Evolutionary conservation across 2,329 filamentous ascomycete genomes (phyloP).

Genomic region (Juglanconis oblonga): DNA sequence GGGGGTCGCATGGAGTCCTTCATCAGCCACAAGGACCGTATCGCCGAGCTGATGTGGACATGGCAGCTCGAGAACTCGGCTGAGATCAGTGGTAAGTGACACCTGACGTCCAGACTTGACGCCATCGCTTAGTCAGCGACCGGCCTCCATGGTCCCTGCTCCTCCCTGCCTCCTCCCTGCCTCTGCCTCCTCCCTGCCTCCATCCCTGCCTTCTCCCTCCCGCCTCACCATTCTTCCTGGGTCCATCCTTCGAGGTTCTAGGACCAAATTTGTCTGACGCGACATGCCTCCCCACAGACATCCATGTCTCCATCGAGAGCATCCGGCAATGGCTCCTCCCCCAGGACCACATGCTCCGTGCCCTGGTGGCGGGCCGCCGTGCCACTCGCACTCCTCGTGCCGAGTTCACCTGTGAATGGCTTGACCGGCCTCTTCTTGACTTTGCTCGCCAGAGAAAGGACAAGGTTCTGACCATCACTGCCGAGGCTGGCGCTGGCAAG

Average conservation of each 20-base stretch:
- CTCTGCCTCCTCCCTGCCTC: constrained; percentile 17
- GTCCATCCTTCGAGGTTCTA: neutral
- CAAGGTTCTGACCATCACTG: constrained; percentile 16
- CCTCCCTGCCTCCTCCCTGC: constrained; percentile 12
- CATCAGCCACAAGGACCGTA: constrained; percentile 19
- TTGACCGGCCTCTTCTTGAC: constrained; percentile 17
- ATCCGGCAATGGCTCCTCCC: constrained; percentile 19
- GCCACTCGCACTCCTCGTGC: constrained; percentile 14
- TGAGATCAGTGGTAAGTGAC: constrained; percentile 17
- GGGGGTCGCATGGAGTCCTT: constrained; percentile 18
- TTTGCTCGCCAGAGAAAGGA: constrained; percentile 16
- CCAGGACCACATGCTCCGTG: constrained; percentile 17
- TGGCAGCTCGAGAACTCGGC: constrained; percentile 20
- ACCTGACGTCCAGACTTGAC: neutral
- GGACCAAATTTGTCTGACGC: neutral
- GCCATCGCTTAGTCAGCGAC: constrained; percentile 14
- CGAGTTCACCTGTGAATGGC: constrained; percentile 20
- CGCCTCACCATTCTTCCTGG: constrained; percentile 1
- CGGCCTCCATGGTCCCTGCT: constrained; percentile 5
- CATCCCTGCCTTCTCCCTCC: neutral
- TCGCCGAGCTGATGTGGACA: constrained; percentile 20
- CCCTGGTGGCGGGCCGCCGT: constrained; percentile 16
- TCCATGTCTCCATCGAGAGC: constrained; percentile 19
- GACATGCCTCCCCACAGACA: constrained; percentile 8
- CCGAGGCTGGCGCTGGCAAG: constrained; percentile 19